phyloP scores from a whole-genome alignment of 2,329 filamentous ascomycete species.

The Aspergillus tamarii region DNA sequence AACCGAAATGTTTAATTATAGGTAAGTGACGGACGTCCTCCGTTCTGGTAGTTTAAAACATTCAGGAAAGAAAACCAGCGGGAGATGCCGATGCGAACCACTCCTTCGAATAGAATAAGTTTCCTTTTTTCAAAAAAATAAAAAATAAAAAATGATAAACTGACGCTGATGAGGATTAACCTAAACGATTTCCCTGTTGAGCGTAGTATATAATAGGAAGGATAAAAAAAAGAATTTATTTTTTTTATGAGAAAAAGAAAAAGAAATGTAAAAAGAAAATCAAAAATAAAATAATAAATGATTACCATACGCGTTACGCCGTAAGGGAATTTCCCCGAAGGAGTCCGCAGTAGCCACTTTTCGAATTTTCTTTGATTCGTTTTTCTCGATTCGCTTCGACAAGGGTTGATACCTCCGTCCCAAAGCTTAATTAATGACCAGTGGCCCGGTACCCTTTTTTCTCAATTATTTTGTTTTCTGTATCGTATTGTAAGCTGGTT shows the following conservation, averaged over 20 bases:
- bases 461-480: background rate
- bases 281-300: background rate
- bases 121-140: too few species aligned
- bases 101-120: background rate
- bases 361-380: background rate
- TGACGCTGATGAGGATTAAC: conserved; percentile 10
- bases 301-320: background rate
- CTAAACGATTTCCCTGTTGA: conserved; percentile 3
- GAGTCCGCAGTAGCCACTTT: conserved; percentile 18
- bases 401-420: conserved; percentile 27
- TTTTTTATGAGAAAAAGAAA: background rate
- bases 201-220: background rate
- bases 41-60: conserved; percentile 6
- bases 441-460: conserved; percentile 20
- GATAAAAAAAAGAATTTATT: too few species aligned
- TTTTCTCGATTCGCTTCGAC: conserved; percentile 21
- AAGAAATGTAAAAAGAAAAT: conserved; percentile 1
- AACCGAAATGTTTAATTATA: conserved; percentile 24
- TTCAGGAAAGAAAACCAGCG: conserved; percentile 1
- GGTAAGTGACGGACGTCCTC: conserved; percentile 18
- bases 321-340: conserved; percentile 17
- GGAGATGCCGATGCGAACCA: conserved; percentile 14
- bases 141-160: background rate
- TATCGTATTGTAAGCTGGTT: background rate
- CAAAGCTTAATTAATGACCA: conserved; percentile 32